These are phyloP conservation scores for Hypomyces rosellus DNA, from an alignment of 2,329 filamentous ascomycete genomes.

Conservation along the genomic window DNA sequence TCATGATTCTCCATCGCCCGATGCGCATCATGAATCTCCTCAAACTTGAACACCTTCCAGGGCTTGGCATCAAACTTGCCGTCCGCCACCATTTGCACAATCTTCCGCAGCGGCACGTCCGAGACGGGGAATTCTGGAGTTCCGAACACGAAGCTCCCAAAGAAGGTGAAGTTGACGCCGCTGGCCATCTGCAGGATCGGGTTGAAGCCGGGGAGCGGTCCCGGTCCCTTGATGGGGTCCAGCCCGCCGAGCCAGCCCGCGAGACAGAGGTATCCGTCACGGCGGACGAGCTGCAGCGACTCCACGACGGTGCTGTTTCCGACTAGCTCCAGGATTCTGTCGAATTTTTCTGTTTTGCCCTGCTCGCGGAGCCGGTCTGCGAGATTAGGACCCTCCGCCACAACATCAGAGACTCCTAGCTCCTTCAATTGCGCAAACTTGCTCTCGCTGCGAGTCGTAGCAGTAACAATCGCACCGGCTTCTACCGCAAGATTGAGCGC, in stretches of 20 bases:
- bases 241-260: slow-evolving; percentile 17
- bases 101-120: slow-evolving; percentile 31
- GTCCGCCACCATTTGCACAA: slow-evolving; percentile 30
- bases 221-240: slow-evolving; percentile 22
- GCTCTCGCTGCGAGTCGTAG: slow-evolving; percentile 2
- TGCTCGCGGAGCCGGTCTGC: not conserved
- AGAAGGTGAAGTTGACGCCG: slow-evolving; percentile 41
- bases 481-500: slow-evolving; percentile 9
- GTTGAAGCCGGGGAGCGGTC: slow-evolving; percentile 33
- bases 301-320: slow-evolving; percentile 8
- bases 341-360: slow-evolving; percentile 1
- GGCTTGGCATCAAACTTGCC: slow-evolving; percentile 28
- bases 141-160: slow-evolving; percentile 34
- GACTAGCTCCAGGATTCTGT: slow-evolving; percentile 7
- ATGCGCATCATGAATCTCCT: slow-evolving; percentile 29
- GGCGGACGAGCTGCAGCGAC: slow-evolving; percentile 4
- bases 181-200: slow-evolving; percentile 38
- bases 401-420: slow-evolving; percentile 1
- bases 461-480: slow-evolving; percentile 4
- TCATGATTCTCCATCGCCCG: slow-evolving; percentile 25
- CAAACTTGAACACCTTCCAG: slow-evolving; percentile 25
- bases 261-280: slow-evolving; percentile 7
- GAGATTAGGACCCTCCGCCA: slow-evolving; percentile 2
- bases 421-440: slow-evolving; percentile 3
- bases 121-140: slow-evolving; percentile 30